Evolutionary conservation across 768 basidiomycete species (phyloP).

Genomic region (Termitomyces sp.): DNA sequence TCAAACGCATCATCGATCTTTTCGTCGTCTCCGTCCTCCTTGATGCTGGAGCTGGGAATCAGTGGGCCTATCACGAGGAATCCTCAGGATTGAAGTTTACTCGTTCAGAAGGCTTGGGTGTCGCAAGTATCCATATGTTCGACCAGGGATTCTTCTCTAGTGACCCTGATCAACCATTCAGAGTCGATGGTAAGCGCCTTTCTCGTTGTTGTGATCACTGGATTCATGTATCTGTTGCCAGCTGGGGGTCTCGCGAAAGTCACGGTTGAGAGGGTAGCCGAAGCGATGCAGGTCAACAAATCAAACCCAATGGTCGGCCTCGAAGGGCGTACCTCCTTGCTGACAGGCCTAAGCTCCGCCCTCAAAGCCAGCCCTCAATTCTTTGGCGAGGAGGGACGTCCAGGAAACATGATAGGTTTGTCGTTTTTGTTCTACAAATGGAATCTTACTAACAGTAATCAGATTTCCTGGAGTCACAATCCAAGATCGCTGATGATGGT

Average conservation of each 20-base stretch:
- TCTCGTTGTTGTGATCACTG: not conserved
- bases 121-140: constrained; percentile 93
- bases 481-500: constrained; percentile 32
- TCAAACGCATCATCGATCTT: constrained; percentile 80
- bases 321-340: constrained; percentile 77
- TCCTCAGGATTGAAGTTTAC: constrained; percentile 48
- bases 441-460: not conserved
- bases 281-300: constrained; percentile 75
- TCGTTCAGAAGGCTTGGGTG: constrained; percentile 80
- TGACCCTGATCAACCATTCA: constrained; percentile 52
- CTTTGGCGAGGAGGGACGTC: constrained; percentile 73
- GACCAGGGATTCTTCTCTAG: constrained; percentile 77
- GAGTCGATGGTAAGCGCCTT: constrained; percentile 71
- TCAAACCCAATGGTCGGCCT: constrained; percentile 88
- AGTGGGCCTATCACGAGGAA: constrained; percentile 74
- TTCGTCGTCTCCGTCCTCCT: constrained; percentile 90
- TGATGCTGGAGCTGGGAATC: constrained; percentile 88
- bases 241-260: constrained; percentile 69
- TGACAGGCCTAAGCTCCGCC: constrained; percentile 70
- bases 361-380: constrained; percentile 60
- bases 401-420: constrained; percentile 79
- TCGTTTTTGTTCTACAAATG: not conserved
- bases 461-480: constrained; percentile 70
- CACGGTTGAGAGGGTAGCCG: constrained; percentile 53
- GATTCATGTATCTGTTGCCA: constrained; percentile 23